These are phyloP conservation scores for Mycena sanguinolenta DNA, from an alignment of 768 basidiomycete species.

Conservation along the genomic window DNA sequence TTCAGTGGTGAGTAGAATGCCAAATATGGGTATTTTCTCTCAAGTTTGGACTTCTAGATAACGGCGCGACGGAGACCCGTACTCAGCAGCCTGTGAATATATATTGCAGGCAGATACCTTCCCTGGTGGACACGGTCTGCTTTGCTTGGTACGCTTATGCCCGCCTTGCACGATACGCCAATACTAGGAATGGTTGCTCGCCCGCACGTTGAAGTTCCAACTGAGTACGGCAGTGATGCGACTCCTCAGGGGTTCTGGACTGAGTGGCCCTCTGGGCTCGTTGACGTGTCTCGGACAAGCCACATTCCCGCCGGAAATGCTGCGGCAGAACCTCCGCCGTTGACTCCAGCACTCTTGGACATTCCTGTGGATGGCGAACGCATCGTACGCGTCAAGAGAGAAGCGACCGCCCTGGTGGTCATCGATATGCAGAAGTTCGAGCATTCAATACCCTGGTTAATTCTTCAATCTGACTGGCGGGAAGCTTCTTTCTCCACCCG, in stretches of 20 bases:
- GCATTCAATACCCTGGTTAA: constrained; percentile 27
- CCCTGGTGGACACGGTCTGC: background rate
- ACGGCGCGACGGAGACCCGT: constrained; percentile 21
- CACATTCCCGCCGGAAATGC: constrained; percentile 49
- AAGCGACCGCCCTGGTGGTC: constrained; percentile 68
- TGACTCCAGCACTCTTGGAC: constrained; percentile 60
- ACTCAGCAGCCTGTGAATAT: background rate
- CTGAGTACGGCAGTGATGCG: constrained; percentile 66
- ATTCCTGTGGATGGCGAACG: constrained; percentile 67
- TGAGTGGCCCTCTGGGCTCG: constrained; percentile 74
- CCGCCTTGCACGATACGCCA: constrained; percentile 52
- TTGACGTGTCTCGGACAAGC: constrained; percentile 69
- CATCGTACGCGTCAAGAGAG: constrained; percentile 62
- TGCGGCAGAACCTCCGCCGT: constrained; percentile 45
- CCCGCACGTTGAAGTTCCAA: constrained; percentile 58
- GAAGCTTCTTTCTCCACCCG: constrained; percentile 75
- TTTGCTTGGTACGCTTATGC: constrained; percentile 17
- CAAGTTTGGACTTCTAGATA: background rate
- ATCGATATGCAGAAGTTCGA: constrained; percentile 82
- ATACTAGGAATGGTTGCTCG: constrained; percentile 61
- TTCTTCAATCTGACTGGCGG: constrained; percentile 19
- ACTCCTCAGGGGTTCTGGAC: constrained; percentile 67
- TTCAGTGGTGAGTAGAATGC: background rate
- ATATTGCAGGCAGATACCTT: background rate
- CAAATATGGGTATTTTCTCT: constrained; percentile 6